Conservation (phyloP, 2,329 filamentous ascomycete genomes). For the Hypoxylon sp. region DNA sequence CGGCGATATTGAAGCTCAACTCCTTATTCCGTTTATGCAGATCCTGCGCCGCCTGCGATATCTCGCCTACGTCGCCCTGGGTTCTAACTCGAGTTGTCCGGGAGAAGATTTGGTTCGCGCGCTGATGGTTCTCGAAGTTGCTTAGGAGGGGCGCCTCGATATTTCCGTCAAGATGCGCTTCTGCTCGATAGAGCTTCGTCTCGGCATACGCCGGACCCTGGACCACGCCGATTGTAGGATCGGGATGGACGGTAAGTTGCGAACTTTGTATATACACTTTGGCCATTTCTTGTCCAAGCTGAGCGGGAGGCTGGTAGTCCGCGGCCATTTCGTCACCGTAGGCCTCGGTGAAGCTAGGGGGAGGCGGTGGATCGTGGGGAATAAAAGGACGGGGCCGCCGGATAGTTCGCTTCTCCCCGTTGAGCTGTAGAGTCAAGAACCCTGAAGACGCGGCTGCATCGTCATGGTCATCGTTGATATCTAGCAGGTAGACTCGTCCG, state of each 20-base stretch:
- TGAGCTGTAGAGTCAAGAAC: slow-evolving; percentile 56
- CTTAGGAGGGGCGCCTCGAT: slow-evolving; percentile 60
- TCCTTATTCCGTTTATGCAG: slow-evolving; percentile 27
- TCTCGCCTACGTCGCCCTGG: slow-evolving; percentile 5
- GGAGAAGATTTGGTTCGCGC: slow-evolving; percentile 51
- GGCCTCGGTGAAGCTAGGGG: slow-evolving; percentile 50
- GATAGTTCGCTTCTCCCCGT: slow-evolving; percentile 52
- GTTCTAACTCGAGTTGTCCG: slow-evolving; percentile 7
- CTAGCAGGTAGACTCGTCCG: slow-evolving; percentile 69
- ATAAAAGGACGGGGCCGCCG: slow-evolving; percentile 63
- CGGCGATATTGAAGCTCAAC: slow-evolving; percentile 35
- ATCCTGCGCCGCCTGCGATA: slow-evolving; percentile 4
- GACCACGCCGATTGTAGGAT: slow-evolving; percentile 66
- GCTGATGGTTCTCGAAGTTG: slow-evolving; percentile 60
- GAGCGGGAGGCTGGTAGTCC: neutral
- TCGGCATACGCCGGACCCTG: slow-evolving; percentile 67
- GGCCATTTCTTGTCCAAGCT: slow-evolving; percentile 50
- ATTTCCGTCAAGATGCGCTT: slow-evolving; percentile 64
- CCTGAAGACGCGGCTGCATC: slow-evolving; percentile 44
- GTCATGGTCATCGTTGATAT: slow-evolving; percentile 58
- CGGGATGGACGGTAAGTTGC: slow-evolving; percentile 59
- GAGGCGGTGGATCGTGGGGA: slow-evolving; percentile 64
- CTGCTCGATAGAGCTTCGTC: slow-evolving; percentile 61
- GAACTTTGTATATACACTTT: slow-evolving; percentile 55
- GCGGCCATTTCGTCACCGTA: neutral